A percentile compares a stretch with the other conserved stretches of the same genome.
Evolutionary conservation across 495 filamentous ascomycete species (phyloP).

Genomic region (Aspergillus taichungensis): DNA sequence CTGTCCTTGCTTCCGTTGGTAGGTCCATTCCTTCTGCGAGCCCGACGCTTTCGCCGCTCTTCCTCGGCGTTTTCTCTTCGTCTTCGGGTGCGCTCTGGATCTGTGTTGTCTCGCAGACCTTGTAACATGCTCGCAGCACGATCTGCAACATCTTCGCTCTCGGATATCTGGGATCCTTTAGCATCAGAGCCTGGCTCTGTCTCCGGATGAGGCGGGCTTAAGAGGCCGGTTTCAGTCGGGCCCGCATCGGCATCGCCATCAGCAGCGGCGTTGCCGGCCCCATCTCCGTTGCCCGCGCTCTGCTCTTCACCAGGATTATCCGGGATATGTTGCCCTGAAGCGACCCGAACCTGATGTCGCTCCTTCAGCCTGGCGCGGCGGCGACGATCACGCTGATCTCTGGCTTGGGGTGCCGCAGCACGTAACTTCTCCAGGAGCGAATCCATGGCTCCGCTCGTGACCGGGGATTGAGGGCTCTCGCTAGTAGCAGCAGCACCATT

Average conservation of each 20-base stretch:
- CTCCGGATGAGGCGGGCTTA: constrained; percentile 29
- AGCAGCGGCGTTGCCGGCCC: constrained; percentile 15
- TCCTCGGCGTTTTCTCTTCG: constrained; percentile 62
- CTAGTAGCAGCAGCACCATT: constrained; percentile 32
- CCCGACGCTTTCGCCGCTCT: constrained; percentile 51
- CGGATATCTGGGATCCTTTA: constrained; percentile 37
- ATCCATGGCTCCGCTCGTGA: constrained; percentile 88
- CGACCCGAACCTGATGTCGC: constrained; percentile 83
- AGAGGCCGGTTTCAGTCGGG: constrained; percentile 22
- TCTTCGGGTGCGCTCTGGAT: constrained; percentile 49
- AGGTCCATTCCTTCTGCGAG: constrained; percentile 47
- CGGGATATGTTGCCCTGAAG: constrained; percentile 76
- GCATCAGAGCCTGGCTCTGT: constrained; percentile 32
- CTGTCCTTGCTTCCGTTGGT: constrained; percentile 40
- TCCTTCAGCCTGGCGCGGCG: constrained; percentile 83
- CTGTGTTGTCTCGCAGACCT: constrained; percentile 61
- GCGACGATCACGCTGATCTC: constrained; percentile 79
- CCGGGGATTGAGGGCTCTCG: constrained; percentile 53
- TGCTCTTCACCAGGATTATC: constrained; percentile 45
- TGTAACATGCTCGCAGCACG: constrained; percentile 76
- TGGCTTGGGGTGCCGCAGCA: constrained; percentile 80
- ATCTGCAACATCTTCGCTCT: constrained; percentile 69
- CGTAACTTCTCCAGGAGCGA: constrained; percentile 91
- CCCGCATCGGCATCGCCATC: constrained; percentile 15
- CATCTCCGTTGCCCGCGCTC: constrained; percentile 18